A percentile compares a stretch with the other conserved stretches of the same genome.
These are phyloP conservation scores for Chalaropsis thielavioides DNA, from an alignment of 2,329 filamentous ascomycete species.

Conservation along the genomic window DNA sequence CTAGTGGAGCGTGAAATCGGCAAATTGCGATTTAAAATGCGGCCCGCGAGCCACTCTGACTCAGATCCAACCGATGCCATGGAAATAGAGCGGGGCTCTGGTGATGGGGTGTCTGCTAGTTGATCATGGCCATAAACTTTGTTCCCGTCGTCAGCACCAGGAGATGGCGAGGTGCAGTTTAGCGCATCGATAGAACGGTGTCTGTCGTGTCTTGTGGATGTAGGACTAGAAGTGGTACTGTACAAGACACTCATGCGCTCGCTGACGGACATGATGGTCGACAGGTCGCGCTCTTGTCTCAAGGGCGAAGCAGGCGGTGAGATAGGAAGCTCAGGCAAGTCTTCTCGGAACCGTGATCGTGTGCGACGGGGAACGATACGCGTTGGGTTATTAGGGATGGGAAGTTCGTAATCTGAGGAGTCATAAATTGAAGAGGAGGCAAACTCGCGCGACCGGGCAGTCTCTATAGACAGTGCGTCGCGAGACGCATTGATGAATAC, in stretches of 20 bases:
- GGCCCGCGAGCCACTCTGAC: slow-evolving; percentile 85
- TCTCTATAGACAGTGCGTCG: slow-evolving; percentile 26
- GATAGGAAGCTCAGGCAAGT: slow-evolving; percentile 70
- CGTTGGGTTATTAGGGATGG: slow-evolving; percentile 25
- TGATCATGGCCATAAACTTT: background rate
- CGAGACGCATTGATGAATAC: slow-evolving; percentile 22
- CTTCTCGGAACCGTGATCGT: slow-evolving; percentile 82
- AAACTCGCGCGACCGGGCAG: slow-evolving; percentile 31
- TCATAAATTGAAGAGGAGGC: slow-evolving; percentile 19
- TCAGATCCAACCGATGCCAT: slow-evolving; percentile 91
- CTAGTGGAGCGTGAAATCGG: slow-evolving; percentile 21
- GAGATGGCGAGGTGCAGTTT: slow-evolving; percentile 10
- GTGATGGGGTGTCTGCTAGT: slow-evolving; percentile 28
- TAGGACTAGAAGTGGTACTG: slow-evolving; percentile 11
- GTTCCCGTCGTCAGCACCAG: slow-evolving; percentile 19
- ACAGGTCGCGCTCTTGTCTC: slow-evolving; percentile 14
- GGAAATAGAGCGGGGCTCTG: slow-evolving; percentile 55
- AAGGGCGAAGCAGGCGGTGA: slow-evolving; percentile 63
- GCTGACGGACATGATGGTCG: slow-evolving; percentile 17
- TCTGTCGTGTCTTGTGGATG: slow-evolving; percentile 4
- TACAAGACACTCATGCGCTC: slow-evolving; percentile 14
- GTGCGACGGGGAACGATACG: slow-evolving; percentile 54
- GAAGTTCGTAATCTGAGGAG: slow-evolving; percentile 21
- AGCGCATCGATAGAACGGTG: slow-evolving; percentile 17
- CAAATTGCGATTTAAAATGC: slow-evolving; percentile 23